phyloP scores from a whole-genome alignment of 2,329 filamentous ascomycete genomes.

The Arthrinium puccinioides region DNA sequence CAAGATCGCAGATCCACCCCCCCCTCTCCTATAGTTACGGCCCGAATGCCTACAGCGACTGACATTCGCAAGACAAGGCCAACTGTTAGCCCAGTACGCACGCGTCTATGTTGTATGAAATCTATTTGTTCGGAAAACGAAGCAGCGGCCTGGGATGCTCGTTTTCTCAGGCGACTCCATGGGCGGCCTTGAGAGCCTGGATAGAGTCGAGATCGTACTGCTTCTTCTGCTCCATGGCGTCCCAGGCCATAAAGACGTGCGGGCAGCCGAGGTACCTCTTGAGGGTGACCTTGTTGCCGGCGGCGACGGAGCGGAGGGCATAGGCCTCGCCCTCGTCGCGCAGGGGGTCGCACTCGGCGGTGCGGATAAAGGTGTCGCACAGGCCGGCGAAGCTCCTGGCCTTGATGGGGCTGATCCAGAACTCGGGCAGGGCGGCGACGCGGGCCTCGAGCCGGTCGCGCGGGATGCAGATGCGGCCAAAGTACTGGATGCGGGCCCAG shows the following conservation, averaged over 20 bases:
- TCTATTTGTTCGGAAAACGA: too few relatives aligned
- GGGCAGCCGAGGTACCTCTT: conserved; percentile 39
- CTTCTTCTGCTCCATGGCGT: conserved; percentile 18
- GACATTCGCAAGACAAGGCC: too few relatives aligned
- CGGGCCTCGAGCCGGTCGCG: conserved; percentile 17
- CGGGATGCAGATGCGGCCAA: conserved; percentile 20
- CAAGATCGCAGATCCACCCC: too few relatives aligned
- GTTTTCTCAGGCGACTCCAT: conserved; percentile 11
- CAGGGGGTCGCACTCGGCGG: conserved; percentile 31
- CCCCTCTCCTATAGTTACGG: too few relatives aligned
- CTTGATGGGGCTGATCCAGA: conserved; percentile 26
- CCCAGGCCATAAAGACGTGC: conserved; percentile 36
- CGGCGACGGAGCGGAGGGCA: conserved; percentile 30
- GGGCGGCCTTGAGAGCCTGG: conserved; percentile 20
- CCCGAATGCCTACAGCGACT: too few relatives aligned
- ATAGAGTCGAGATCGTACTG: conserved; percentile 26
- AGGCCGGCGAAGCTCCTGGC: conserved; percentile 22
- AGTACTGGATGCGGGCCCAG: conserved; percentile 26
- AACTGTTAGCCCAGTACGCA: too few relatives aligned
- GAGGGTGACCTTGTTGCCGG: conserved; percentile 36
- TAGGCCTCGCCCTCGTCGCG: conserved; percentile 43
- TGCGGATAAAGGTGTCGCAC: conserved; percentile 26
- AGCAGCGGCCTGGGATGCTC: too few relatives aligned
- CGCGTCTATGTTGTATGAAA: too few relatives aligned
- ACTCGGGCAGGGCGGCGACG: conserved; percentile 20